phyloP scores from a whole-genome alignment of 352 stramenopile species.

The Thraustotheca clavata region DNA sequence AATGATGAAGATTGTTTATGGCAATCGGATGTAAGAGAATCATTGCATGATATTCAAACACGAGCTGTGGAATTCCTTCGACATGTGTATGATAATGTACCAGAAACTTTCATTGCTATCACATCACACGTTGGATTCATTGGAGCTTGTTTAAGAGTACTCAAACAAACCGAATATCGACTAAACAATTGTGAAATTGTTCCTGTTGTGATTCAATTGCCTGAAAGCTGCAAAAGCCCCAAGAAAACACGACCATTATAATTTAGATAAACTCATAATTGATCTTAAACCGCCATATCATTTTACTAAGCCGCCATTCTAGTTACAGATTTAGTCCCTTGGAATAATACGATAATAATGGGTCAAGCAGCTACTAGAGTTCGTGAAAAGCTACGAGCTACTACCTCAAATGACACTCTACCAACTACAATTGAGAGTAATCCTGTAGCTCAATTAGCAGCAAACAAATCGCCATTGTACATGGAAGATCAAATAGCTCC shows the following conservation, averaged over 20 bases:
- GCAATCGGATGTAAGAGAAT: slow-evolving; percentile 51
- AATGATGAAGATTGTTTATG: slow-evolving; percentile 51
- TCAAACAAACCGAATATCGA: slow-evolving; percentile 29
- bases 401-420: too few species aligned
- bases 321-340: too few species aligned
- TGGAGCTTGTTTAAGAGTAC: slow-evolving; percentile 37
- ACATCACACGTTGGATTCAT: slow-evolving; percentile 72
- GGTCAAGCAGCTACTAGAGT: too few species aligned
- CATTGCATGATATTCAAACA: slow-evolving; percentile 40
- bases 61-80: slow-evolving; percentile 40
- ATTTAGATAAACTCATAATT: too few species aligned
- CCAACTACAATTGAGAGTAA: too few species aligned
- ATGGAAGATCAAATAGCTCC: slow-evolving; percentile 43
- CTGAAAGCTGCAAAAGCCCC: background rate
- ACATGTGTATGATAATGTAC: slow-evolving; percentile 43
- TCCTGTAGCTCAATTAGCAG: background rate
- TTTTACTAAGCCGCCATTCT: too few species aligned
- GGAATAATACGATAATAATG: too few species aligned
- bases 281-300: too few species aligned
- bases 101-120: slow-evolving; percentile 44
- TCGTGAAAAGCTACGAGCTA: too few species aligned
- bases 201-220: slow-evolving; percentile 33
- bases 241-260: too few species aligned
- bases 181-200: slow-evolving; percentile 45
- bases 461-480: slow-evolving; percentile 29